Percentiles rank a stretch among this genome's conserved stretches.
Evolutionary conservation across 2,329 filamentous ascomycete species (phyloP).

Genomic region (Cordyceps militaris): DNA sequence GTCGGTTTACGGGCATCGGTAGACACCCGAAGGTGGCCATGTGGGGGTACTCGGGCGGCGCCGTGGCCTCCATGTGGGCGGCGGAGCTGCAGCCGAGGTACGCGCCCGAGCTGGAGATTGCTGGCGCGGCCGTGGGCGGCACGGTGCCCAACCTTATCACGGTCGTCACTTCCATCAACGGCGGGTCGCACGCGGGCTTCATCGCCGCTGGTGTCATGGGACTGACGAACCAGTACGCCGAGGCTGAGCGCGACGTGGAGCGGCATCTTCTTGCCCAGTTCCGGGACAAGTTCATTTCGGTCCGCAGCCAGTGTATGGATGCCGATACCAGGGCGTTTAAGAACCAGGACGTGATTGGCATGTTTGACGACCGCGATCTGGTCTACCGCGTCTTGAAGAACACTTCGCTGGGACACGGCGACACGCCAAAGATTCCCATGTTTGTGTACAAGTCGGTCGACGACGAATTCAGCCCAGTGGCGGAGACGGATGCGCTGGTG

Average conservation of each 20-base stretch:
- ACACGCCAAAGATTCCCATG: conserved; percentile 39
- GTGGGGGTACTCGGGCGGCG: conserved; percentile 33
- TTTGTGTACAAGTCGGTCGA: conserved; percentile 42
- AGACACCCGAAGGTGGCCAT: conserved; percentile 30
- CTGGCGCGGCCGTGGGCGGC: conserved; percentile 21
- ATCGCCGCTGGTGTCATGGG: conserved; percentile 19
- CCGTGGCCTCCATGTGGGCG: conserved; percentile 18
- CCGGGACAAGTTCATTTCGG: conserved; percentile 23
- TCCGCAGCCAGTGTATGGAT: conserved; percentile 21
- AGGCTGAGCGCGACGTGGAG: conserved; percentile 14
- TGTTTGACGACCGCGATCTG: conserved; percentile 32
- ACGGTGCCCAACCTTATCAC: conserved; percentile 18
- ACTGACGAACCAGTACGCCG: conserved; percentile 19
- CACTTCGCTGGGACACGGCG: conserved; percentile 27
- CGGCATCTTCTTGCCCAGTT: conserved; percentile 17
- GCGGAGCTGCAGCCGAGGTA: conserved; percentile 22
- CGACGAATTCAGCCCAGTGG: conserved; percentile 39
- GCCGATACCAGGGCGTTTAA: conserved; percentile 23
- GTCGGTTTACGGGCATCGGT: conserved; percentile 24
- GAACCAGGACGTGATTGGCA: conserved; percentile 30
- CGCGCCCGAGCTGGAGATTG: conserved; percentile 21
- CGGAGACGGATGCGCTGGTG: conserved; percentile 37
- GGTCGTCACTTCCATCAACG: conserved; percentile 16
- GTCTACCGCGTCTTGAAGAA: conserved; percentile 23
- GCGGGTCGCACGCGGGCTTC: conserved; percentile 16